phyloP scores from a whole-genome alignment of 139 green algal genomes.

The Astrephomene gubernaculifera region DNA sequence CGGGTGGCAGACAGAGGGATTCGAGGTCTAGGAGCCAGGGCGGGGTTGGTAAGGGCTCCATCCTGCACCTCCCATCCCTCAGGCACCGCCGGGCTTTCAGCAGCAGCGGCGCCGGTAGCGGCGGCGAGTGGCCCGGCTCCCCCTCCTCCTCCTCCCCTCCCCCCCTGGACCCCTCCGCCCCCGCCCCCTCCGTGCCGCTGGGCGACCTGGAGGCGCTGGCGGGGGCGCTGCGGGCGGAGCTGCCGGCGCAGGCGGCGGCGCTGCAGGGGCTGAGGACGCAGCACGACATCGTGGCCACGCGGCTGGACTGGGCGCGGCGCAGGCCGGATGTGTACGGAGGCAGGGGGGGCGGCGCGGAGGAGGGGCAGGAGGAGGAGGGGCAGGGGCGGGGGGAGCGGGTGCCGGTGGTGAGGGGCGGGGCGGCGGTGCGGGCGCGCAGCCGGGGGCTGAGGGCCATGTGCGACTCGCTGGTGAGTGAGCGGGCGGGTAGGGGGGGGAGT shows the following conservation, averaged over 20 bases:
- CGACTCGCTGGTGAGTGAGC: background rate
- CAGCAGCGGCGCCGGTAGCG: background rate
- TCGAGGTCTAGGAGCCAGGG: too few species aligned
- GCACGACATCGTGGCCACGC: slow-evolving; percentile 39
- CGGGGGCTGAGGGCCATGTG: background rate
- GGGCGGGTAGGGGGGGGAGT: background rate
- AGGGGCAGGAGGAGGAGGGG: slow-evolving; percentile 3
- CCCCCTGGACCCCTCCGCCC: background rate
- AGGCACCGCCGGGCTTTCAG: too few species aligned
- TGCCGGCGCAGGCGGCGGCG: slow-evolving; percentile 39
- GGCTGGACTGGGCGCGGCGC: slow-evolving; percentile 46
- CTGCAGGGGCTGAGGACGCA: background rate
- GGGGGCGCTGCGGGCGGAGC: slow-evolving; percentile 35
- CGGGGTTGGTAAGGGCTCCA: too few species aligned
- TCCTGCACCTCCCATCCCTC: too few species aligned
- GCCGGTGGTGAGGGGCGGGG: too few species aligned
- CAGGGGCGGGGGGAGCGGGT: background rate
- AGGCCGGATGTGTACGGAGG: slow-evolving; percentile 47
- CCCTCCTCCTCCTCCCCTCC: too few species aligned
- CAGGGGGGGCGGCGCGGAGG: slow-evolving; percentile 26
- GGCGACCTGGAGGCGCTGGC: slow-evolving; percentile 43
- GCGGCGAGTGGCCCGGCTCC: background rate
- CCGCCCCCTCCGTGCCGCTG: background rate
- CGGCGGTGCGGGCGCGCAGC: background rate
- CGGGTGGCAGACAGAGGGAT: too few species aligned